Evolutionary conservation across 139 green algal species (phyloP).

Genomic region (Coelastrella sp.): DNA sequence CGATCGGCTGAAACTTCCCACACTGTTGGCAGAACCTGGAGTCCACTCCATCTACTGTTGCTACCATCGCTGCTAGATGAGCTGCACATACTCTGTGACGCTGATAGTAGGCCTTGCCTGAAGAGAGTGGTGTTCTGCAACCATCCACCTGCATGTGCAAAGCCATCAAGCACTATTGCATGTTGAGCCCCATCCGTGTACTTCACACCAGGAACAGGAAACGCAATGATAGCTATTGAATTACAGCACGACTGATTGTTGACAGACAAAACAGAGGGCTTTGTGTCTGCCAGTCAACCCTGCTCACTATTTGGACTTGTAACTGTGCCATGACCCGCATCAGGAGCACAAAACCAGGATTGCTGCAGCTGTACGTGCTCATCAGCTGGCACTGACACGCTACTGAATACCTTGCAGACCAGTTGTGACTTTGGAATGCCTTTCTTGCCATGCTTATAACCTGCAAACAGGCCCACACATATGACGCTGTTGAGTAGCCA

Average conservation of each 20-base stretch:
- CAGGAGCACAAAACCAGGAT: too few relatives aligned
- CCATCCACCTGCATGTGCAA: slow-evolving; percentile 68
- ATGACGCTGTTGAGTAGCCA: too few relatives aligned
- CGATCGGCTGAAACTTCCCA: slow-evolving; percentile 88
- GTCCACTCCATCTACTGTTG: slow-evolving; percentile 59
- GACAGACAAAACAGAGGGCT: too few relatives aligned
- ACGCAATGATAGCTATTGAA: too few relatives aligned
- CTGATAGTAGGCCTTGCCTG: slow-evolving; percentile 78
- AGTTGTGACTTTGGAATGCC: slow-evolving; percentile 26
- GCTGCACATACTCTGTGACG: slow-evolving; percentile 83
- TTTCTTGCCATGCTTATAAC: background rate
- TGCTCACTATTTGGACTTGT: too few relatives aligned
- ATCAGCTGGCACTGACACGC: background rate
- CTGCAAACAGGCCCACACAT: too few relatives aligned
- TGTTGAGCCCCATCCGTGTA: too few relatives aligned
- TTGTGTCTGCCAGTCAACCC: too few relatives aligned
- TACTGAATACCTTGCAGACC: slow-evolving; percentile 6
- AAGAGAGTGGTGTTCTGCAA: slow-evolving; percentile 64
- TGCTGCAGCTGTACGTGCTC: background rate
- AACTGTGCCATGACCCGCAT: too few relatives aligned
- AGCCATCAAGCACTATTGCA: background rate
- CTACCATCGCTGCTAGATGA: slow-evolving; percentile 66
- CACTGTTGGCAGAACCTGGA: slow-evolving; percentile 93
- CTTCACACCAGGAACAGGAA: too few relatives aligned
- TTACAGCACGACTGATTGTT: too few relatives aligned